A percentile compares a stretch with the other conserved stretches of the same genome.
These are phyloP conservation scores for Lepidium africanum DNA, from an alignment of 345 rosid genomes.

Conservation along the genomic window DNA sequence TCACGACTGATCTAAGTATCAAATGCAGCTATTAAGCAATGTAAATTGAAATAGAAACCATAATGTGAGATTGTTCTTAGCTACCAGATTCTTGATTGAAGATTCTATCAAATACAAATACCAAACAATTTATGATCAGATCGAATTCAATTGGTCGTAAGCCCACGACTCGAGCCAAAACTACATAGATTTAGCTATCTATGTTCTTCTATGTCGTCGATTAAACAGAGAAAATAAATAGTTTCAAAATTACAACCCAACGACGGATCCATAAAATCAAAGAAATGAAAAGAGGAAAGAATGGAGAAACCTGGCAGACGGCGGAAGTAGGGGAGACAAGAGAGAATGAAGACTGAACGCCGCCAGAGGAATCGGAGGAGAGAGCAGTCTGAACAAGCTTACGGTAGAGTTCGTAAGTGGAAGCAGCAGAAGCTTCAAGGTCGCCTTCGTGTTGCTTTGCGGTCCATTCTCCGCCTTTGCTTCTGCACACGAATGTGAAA, in stretches of 20 bases:
- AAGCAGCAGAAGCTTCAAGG: slow-evolving; percentile 59
- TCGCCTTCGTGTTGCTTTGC: slow-evolving; percentile 74
- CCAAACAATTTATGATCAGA: background rate
- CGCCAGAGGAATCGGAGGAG: slow-evolving; percentile 58
- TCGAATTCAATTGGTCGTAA: background rate
- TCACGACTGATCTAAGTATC: background rate
- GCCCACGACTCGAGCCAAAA: background rate
- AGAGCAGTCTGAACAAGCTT: slow-evolving; percentile 68
- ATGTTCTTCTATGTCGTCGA: background rate
- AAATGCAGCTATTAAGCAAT: background rate
- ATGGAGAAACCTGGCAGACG: slow-evolving; percentile 55
- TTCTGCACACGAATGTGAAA: slow-evolving; percentile 62
- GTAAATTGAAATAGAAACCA: background rate
- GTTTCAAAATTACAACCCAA: background rate
- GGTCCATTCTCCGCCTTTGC: slow-evolving; percentile 55
- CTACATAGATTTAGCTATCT: background rate
- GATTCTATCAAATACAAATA: background rate
- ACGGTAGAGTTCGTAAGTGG: slow-evolving; percentile 59
- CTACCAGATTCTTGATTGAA: background rate
- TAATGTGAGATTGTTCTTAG: background rate
- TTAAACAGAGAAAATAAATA: background rate
- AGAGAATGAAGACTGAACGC: slow-evolving; percentile 80
- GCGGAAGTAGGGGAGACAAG: slow-evolving; percentile 62
- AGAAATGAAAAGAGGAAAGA: background rate
- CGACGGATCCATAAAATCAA: background rate